Evolutionary conservation across 768 basidiomycete species (phyloP), one percentile per base, ranked within the genome.

Genomic region (Suillus cothurnatus): DNA sequence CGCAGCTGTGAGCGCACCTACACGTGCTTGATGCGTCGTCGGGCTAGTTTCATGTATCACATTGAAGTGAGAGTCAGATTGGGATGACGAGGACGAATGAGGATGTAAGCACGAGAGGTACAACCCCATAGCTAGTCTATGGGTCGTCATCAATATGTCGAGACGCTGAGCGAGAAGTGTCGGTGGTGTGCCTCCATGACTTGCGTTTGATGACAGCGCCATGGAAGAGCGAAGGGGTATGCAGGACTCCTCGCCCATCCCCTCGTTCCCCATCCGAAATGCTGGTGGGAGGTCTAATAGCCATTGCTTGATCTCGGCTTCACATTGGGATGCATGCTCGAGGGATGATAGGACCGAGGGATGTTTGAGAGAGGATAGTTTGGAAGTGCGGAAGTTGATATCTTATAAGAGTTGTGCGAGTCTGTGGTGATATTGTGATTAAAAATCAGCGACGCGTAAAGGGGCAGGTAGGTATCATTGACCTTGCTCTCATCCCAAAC

Each of bases 401-500:
- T 77, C 82, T 72, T 31, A 6, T 14, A 19, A 9, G 28, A 31
- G 75, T 86, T 88, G 90, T 57, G 17, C 19, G 19, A 39, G 15
- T 39, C 38, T 39, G 59, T 17, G 19, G 56, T 50, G 39, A 43
- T 23, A 49, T 43, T 67, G 61, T 68, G 58, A 60, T 55, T 14
- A 60, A 61, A 57, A 38, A 52, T 26, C 21, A 26, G 36, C 4
- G 26, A 49, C n/a, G 5, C 21, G 17, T 1, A 21, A 34, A 53
- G 49, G 8, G 34, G 23, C 19, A 59, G n/a, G 23, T 26, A 21
- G 31, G 36, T 19, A 38, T 38, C n/a, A 15, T 36, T 38, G 4
- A 57, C 34, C 82, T 66, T 75, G 89, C 89, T 84, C 82, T 77
- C 86, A 89, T 69, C 87, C 87, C 58, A 85, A 78, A 61, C 83